A percentile compares a stretch with the other conserved stretches of the same genome.
Conservation (phyloP, 192 early-diverging fungal species). For the Mortierella alpina region DNA sequence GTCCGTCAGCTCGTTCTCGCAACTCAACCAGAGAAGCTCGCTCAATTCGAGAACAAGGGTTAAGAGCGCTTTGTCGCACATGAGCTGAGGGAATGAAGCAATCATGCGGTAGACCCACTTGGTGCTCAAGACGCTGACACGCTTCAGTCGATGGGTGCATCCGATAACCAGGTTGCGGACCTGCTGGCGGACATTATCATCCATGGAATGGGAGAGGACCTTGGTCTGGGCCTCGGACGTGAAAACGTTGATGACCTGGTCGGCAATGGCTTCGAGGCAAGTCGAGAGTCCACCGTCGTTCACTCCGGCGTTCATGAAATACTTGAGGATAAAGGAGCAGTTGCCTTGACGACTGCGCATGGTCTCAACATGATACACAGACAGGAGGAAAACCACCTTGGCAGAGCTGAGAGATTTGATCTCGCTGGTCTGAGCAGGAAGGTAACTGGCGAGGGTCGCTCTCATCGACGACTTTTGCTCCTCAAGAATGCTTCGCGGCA, state of each 20-base stretch:
- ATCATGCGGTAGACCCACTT: conserved; percentile 73
- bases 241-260: conserved; percentile 66
- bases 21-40: conserved; percentile 81
- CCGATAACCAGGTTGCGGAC: conserved; percentile 72
- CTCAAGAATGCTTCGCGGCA: conserved; percentile 60
- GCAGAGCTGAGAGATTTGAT: conserved; percentile 75
- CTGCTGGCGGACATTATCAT: conserved; percentile 64
- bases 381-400: conserved; percentile 83
- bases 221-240: conserved; percentile 63
- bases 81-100: conserved; percentile 74
- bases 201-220: conserved; percentile 60
- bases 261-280: conserved; percentile 83
- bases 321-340: conserved; percentile 79
- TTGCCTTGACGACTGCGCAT: conserved; percentile 76
- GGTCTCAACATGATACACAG: conserved; percentile 86
- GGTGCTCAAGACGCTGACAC: conserved; percentile 74
- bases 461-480: conserved; percentile 68
- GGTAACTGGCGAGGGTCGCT: conserved; percentile 63
- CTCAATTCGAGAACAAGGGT: conserved; percentile 86
- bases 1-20: conserved; percentile 80
- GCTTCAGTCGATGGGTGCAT: conserved; percentile 75
- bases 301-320: conserved; percentile 89
- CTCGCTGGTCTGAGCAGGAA: conserved; percentile 65
- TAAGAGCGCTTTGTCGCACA: conserved; percentile 79
- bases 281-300: conserved; percentile 78